phyloP scores from a whole-genome alignment of 2,329 filamentous ascomycete genomes.

The Fusarium siculi region DNA sequence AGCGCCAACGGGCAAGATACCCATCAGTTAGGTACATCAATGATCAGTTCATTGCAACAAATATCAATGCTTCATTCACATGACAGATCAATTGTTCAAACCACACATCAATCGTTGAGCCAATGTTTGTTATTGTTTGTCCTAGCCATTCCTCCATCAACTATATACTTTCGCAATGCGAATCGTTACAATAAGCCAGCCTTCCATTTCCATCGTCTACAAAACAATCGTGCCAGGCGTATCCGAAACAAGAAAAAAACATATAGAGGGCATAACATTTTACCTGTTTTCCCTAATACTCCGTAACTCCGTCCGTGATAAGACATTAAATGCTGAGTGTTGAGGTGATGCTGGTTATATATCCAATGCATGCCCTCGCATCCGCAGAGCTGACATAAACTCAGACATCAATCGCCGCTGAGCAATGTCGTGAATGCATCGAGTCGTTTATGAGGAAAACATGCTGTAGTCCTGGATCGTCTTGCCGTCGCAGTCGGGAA shows the following conservation, averaged over 20 bases:
- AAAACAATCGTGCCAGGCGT: slow-evolving; percentile 11
- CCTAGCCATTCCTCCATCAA: slow-evolving; percentile 20
- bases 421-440: background rate
- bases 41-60: background rate
- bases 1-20: background rate
- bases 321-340: slow-evolving; percentile 24
- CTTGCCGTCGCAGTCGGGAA: slow-evolving; percentile 86
- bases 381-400: slow-evolving; percentile 7
- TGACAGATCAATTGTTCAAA: background rate
- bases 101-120: background rate
- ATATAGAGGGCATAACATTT: slow-evolving; percentile 25
- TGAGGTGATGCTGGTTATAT: slow-evolving; percentile 17
- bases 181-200: slow-evolving; percentile 10
- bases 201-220: slow-evolving; percentile 6
- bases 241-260: slow-evolving; percentile 13
- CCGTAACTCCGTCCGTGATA: slow-evolving; percentile 27
- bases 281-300: slow-evolving; percentile 20
- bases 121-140: slow-evolving; percentile 11
- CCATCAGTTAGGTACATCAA: background rate
- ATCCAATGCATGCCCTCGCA: slow-evolving; percentile 24
- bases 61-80: too few species aligned
- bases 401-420: slow-evolving; percentile 5
- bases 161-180: slow-evolving; percentile 28
- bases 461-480: slow-evolving; percentile 56
- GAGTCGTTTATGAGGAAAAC: slow-evolving; percentile 19